Conservation (phyloP, 441 rosid genomes). For the Geranium incanum region DNA sequence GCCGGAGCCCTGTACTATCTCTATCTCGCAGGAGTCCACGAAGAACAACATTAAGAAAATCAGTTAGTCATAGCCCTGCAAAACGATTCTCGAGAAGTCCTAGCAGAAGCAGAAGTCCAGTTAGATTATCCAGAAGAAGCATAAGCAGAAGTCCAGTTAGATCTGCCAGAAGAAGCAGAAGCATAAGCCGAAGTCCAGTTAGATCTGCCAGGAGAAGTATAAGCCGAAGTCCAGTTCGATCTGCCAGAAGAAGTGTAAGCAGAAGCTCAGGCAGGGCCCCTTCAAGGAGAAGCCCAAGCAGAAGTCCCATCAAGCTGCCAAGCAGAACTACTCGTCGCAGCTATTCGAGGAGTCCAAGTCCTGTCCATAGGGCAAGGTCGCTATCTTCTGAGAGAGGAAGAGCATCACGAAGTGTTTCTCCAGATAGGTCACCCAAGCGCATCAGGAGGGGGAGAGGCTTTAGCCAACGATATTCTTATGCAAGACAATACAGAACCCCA, state of each 20-base stretch:
- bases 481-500: slow-evolving; percentile 77
- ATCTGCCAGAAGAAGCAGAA: slow-evolving; percentile 37
- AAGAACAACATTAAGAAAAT: slow-evolving; percentile 25
- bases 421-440: slow-evolving; percentile 67
- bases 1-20: no score
- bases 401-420: slow-evolving; percentile 64
- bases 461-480: slow-evolving; percentile 78
- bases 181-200: slow-evolving; percentile 44
- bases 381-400: slow-evolving; percentile 49
- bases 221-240: slow-evolving; percentile 24
- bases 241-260: slow-evolving; percentile 42
- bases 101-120: slow-evolving; percentile 25
- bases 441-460: slow-evolving; percentile 92
- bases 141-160: slow-evolving; percentile 23
- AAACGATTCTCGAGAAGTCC: slow-evolving; percentile 7
- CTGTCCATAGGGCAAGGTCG: slow-evolving; percentile 46
- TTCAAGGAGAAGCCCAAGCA: slow-evolving; percentile 47
- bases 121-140: slow-evolving; percentile 12
- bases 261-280: slow-evolving; percentile 59
- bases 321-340: slow-evolving; percentile 28
- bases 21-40: slow-evolving; percentile 31
- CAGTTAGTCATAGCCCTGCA: slow-evolving; percentile 33
- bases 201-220: slow-evolving; percentile 14
- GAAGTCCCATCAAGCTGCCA: slow-evolving; percentile 49
- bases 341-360: slow-evolving; percentile 50